Evolutionary conservation across 768 basidiomycete species (phyloP).

Genomic region (Lactarius sanguifluus): DNA sequence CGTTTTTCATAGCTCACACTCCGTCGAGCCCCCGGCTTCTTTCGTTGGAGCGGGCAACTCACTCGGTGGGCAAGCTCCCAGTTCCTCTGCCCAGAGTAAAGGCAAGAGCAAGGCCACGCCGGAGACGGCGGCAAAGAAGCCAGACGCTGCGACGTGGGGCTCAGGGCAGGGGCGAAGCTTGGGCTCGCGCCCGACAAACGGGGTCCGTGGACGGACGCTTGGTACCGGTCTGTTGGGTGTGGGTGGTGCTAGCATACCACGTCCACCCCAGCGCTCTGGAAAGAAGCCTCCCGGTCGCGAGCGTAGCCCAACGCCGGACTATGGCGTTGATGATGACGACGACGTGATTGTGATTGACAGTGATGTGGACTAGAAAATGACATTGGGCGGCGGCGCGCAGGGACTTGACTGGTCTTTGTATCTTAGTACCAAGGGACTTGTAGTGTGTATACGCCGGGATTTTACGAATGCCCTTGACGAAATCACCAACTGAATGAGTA

Average conservation of each 20-base stretch:
- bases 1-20: background rate
- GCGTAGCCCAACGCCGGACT: conserved; percentile 71
- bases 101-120: conserved; percentile 39
- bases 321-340: conserved; percentile 76
- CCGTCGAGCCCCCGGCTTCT: conserved; percentile 41
- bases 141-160: conserved; percentile 34
- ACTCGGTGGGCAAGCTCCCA: conserved; percentile 52
- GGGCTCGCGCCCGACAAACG: conserved; percentile 46
- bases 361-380: conserved; percentile 40
- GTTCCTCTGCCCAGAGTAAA: conserved; percentile 53
- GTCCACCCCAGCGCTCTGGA: conserved; percentile 41
- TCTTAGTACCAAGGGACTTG: conserved; percentile 9
- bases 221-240: conserved; percentile 47
- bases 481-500: background rate
- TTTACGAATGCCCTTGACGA: background rate
- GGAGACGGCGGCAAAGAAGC: conserved; percentile 27
- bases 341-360: conserved; percentile 85
- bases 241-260: conserved; percentile 55
- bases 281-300: conserved; percentile 35
- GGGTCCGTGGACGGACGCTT: conserved; percentile 38
- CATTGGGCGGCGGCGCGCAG: background rate
- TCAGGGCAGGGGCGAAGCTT: conserved; percentile 42
- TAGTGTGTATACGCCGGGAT: background rate
- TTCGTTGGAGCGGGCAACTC: conserved; percentile 71
- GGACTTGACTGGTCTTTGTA: background rate